Evolutionary conservation across 768 basidiomycete genomes (phyloP), one percentile per base, ranked within the genome.

Genomic region (Hysterangium stoloniferum): DNA sequence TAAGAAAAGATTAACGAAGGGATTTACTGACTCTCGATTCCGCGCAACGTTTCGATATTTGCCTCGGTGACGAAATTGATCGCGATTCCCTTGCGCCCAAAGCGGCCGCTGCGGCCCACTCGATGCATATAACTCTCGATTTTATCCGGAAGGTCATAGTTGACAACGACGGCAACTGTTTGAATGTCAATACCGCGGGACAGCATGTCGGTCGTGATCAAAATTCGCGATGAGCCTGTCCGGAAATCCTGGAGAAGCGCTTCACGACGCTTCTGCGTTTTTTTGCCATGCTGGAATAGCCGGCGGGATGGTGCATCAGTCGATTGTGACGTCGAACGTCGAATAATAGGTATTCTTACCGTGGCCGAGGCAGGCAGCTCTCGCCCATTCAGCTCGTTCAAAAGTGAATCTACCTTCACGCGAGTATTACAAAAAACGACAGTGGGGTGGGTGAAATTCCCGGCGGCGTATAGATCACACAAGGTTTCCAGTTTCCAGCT

Each of bases 401-500:
- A 96, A 64, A 99, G 71, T 90, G 91, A 93, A 72, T 99, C 95
- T 58, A 99, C 91, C 81, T 99, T 99, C 74, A 94, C 78, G 64
- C 91, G 78, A 44, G 95, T 97, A 76, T 97, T 97, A 76, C 95
- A 98, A 79, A 99, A 99, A 70, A 99, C 97, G 72, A 97, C 95
- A 65, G 89, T 94, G 50, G 95, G 93, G 67, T 98, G 95, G 36
- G 95, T 97, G 72, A 99, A 96, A 61, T 95, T 97, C 54, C 97
- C 88, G 45, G 94, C 96, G 73, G 95, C 93, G 74, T 94, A 96
- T 45, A 99, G 79, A 77, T 99, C 95, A 71, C 90, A 97, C 33
- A 99, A 83, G 38, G 95, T 99, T 72, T 99, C 95, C 54, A 97
- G 75, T 70, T 98, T 98, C 95, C 94, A 99, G 60, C 97, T 95